These are phyloP conservation scores for Apophysomyces variabilis DNA, from an alignment of 371 early-diverging fungal species.

Conservation along the genomic window DNA sequence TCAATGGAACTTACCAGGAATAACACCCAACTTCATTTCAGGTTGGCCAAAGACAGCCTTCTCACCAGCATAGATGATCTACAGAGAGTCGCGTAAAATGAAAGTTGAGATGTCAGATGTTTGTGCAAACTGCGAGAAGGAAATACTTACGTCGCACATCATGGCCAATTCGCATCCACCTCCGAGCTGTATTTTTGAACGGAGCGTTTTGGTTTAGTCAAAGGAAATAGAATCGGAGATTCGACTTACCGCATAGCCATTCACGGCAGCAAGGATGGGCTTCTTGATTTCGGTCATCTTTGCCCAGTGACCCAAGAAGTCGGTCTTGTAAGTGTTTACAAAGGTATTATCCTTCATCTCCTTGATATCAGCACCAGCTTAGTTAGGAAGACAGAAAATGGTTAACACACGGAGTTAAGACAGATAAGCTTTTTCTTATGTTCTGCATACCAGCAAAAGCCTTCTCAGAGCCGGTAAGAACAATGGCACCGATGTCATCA, in stretches of 20 bases:
- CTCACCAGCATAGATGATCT: conserved; percentile 98
- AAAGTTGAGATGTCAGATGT: not conserved
- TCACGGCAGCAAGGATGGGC: conserved; percentile 97
- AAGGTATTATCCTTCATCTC: conserved; percentile 93
- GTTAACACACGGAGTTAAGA: not conserved
- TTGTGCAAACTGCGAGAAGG: not conserved
- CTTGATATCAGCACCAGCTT: conserved; percentile 98
- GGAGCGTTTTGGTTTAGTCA: not conserved
- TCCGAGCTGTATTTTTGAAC: conserved; percentile 69
- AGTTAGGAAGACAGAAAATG: conserved; percentile 3
- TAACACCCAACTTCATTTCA: conserved; percentile 97
- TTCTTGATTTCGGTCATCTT: conserved; percentile 89
- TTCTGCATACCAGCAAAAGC: conserved; percentile 87
- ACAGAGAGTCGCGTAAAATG: not conserved
- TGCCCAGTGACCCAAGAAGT: conserved; percentile 96
- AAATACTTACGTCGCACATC: conserved; percentile 83
- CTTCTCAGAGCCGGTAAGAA: conserved; percentile 94
- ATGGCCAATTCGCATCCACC: conserved; percentile 99
- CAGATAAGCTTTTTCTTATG: not conserved
- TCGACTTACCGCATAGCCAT: conserved; percentile 90
- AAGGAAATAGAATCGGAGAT: not conserved
- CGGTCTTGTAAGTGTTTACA: conserved; percentile 84
- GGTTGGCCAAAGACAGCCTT: conserved; percentile 98
- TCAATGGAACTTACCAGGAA: conserved; percentile 66
- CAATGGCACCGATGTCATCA: conserved; percentile 85